Conservation (phyloP, 495 filamentous ascomycete species). For the Daldinia grandis region DNA sequence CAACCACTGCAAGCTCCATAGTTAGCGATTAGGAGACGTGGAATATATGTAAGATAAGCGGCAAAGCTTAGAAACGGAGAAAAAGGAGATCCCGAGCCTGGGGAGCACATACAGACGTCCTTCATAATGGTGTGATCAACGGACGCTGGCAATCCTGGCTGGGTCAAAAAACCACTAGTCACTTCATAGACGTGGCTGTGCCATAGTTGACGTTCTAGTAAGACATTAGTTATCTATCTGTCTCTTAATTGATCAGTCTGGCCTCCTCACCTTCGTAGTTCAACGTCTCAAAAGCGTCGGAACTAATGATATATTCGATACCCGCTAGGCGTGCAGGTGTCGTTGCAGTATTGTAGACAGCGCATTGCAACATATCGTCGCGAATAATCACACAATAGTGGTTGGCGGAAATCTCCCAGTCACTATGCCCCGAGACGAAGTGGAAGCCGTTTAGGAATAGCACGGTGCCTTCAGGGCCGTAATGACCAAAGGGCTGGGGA, state of each 20-base stretch:
- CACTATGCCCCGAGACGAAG: slow-evolving; percentile 46
- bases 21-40: neutral
- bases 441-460: slow-evolving; percentile 54
- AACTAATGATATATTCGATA: slow-evolving; percentile 44
- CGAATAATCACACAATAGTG: slow-evolving; percentile 49
- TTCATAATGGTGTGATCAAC: slow-evolving; percentile 52
- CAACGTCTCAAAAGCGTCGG: slow-evolving; percentile 38
- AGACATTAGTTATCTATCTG: neutral
- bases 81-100: neutral
- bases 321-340: slow-evolving; percentile 40
- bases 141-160: slow-evolving; percentile 45
- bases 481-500: slow-evolving; percentile 40
- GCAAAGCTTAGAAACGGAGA: neutral
- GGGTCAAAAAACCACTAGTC: slow-evolving; percentile 49
- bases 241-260: neutral
- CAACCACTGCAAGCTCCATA: slow-evolving; percentile 33
- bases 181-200: slow-evolving; percentile 53
- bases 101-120: slow-evolving; percentile 31
- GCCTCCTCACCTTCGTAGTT: slow-evolving; percentile 38
- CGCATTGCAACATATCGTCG: slow-evolving; percentile 44
- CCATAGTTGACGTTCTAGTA: slow-evolving; percentile 47
- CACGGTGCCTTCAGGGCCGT: slow-evolving; percentile 43
- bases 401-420: slow-evolving; percentile 49
- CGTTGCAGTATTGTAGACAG: slow-evolving; percentile 42
- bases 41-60: neutral